Evolutionary conservation across 768 basidiomycete genomes (phyloP).

Genomic region (Lactifluus volemus): DNA sequence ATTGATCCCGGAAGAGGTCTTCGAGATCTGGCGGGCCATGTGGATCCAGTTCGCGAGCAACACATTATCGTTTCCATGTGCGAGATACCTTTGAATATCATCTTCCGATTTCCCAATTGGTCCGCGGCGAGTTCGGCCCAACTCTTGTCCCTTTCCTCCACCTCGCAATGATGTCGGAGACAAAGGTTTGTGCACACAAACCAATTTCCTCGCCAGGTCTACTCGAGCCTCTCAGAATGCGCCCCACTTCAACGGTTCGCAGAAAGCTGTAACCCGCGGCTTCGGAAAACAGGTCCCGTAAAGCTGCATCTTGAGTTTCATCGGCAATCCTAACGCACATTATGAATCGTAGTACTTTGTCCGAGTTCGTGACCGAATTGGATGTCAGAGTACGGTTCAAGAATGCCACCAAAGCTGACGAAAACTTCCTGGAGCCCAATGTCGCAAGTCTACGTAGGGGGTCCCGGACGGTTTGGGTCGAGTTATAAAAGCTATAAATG

Average conservation of each 20-base stretch:
- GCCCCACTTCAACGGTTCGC: not conserved
- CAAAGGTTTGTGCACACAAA: not conserved
- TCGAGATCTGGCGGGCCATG: not conserved
- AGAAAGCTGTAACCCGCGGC: too few relatives aligned
- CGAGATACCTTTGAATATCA: not conserved
- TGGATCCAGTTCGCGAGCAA: not conserved
- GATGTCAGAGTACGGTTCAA: not conserved
- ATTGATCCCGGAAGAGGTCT: not conserved
- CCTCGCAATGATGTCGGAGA: not conserved
- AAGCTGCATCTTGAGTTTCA: too few relatives aligned
- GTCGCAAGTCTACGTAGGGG: too few relatives aligned
- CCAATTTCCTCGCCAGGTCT: not conserved
- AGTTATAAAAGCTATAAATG: too few relatives aligned
- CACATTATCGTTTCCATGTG: not conserved
- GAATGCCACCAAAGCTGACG: not conserved
- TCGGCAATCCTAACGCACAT: not conserved
- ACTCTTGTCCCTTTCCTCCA: not conserved
- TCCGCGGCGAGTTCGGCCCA: not conserved
- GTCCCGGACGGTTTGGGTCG: too few relatives aligned
- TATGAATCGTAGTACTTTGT: not conserved
- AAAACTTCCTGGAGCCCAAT: not conserved
- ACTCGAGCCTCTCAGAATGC: not conserved
- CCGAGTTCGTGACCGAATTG: not conserved
- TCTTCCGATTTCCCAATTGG: not conserved
- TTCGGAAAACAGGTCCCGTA: too few relatives aligned